phyloP scores from a whole-genome alignment of 441 rosid genomes.

The Cnidoscolus chayamansa region DNA sequence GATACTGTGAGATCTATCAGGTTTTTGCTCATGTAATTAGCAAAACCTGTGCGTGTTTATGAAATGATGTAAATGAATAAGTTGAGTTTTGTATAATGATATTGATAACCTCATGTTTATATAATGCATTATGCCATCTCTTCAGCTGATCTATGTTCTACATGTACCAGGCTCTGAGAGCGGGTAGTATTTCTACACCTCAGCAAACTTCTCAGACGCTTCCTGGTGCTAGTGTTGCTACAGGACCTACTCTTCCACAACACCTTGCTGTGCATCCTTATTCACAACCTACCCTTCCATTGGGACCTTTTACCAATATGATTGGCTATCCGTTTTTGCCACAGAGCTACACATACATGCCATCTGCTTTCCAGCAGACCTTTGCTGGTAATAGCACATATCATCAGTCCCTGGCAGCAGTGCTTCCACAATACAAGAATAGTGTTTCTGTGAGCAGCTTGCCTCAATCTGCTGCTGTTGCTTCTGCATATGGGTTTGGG shows the following conservation, averaged over 20 bases:
- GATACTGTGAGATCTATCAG: background rate
- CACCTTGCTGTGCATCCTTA: constrained; percentile 91
- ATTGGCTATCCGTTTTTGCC: constrained; percentile 83
- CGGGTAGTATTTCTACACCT: constrained; percentile 53
- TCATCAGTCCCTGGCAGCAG: constrained; percentile 82
- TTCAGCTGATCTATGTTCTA: background rate
- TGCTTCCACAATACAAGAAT: constrained; percentile 86
- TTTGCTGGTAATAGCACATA: constrained; percentile 77
- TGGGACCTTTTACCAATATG: constrained; percentile 88
- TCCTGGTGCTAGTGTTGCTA: constrained; percentile 59
- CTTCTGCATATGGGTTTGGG: constrained; percentile 89
- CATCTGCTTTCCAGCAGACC: constrained; percentile 88
- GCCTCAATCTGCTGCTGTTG: constrained; percentile 84
- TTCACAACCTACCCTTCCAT: constrained; percentile 78
- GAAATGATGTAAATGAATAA: background rate
- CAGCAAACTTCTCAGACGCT: constrained; percentile 61
- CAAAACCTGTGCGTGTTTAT: background rate
- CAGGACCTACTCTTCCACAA: constrained; percentile 80
- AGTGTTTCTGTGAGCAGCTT: constrained; percentile 69
- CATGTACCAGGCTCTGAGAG: constrained; percentile 55
- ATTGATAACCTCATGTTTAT: no score
- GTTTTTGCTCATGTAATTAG: background rate
- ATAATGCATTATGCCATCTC: no score
- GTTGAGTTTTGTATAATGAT: no score
- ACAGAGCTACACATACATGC: constrained; percentile 88